phyloP scores from a whole-genome alignment of 2,329 filamentous ascomycete species.

The Phyllosticta citriasiana region DNA sequence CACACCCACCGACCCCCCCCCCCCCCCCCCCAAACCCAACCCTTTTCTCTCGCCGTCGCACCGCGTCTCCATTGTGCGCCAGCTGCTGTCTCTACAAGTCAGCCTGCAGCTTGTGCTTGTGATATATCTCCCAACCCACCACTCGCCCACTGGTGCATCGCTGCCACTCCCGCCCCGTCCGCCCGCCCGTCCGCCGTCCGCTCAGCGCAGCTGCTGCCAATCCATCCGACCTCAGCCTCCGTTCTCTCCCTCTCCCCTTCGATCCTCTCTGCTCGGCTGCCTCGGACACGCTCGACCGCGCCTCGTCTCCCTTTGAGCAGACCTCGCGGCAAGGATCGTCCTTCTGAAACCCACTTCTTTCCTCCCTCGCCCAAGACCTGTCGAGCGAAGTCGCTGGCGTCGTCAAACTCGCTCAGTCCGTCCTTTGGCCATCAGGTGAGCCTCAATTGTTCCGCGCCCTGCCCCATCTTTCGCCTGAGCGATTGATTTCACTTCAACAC shows the following conservation, averaged over 20 bases:
- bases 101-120: not conserved
- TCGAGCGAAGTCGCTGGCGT: conserved; percentile 4
- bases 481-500: not conserved
- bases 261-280: conserved; percentile 5
- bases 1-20: not conserved
- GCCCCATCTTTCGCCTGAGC: not conserved
- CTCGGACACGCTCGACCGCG: conserved; percentile 8
- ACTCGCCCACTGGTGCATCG: not conserved
- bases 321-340: conserved; percentile 10
- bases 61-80: conserved; percentile 1
- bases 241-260: not conserved
- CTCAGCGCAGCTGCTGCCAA: conserved; percentile 7
- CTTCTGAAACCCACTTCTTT: not conserved
- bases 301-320: conserved; percentile 9
- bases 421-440: conserved; percentile 19
- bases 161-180: conserved; percentile 2
- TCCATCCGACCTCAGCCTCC: not conserved
- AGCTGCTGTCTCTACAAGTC: not conserved
- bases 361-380: conserved; percentile 3
- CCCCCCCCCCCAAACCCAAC: too few relatives aligned
- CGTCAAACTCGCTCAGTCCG: conserved; percentile 8
- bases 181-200: not conserved
- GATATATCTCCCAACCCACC: not conserved
- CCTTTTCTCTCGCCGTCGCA: conserved; percentile 9
- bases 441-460: conserved; percentile 9